Percentiles rank a stretch among this genome's conserved stretches.
These are phyloP conservation scores for Euptelea pleiosperma DNA, from an alignment of 164 flowering plant species.

Conservation along the genomic window DNA sequence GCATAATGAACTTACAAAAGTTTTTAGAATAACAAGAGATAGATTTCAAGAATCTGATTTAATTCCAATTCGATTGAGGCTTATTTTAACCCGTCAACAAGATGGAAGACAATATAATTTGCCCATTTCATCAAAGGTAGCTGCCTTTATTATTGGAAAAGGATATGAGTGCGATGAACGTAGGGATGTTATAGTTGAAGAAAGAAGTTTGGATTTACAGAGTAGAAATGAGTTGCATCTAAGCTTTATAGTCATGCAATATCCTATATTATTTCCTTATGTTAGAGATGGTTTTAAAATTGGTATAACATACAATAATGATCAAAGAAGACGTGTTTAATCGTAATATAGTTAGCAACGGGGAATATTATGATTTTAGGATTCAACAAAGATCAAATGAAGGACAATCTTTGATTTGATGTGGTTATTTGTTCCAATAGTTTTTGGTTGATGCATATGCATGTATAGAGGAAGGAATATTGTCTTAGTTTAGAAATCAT, in stretches of 20 bases:
- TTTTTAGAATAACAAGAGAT: neutral
- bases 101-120: conserved; percentile 19
- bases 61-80: neutral
- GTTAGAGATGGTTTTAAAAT: neutral
- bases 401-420: no score
- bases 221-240: conserved; percentile 12
- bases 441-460: no score
- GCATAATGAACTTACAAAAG: neutral
- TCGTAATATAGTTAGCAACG: neutral
- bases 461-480: no score
- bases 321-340: neutral
- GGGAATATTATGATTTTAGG: neutral
- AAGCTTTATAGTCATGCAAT: neutral
- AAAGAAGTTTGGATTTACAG: neutral
- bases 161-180: neutral
- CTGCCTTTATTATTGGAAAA: conserved; percentile 12
- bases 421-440: no score
- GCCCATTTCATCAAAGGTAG: conserved; percentile 14
- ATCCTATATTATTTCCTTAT: neutral
- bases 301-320: neutral
- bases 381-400: neutral
- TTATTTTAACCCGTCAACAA: neutral
- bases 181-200: conserved; percentile 11
- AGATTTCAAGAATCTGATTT: neutral
- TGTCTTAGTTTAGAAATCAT: no score